Evolutionary conservation across 1,284 basidiomycete genomes (phyloP).

Genomic region (Cutaneotrichosporon dermatis): DNA sequence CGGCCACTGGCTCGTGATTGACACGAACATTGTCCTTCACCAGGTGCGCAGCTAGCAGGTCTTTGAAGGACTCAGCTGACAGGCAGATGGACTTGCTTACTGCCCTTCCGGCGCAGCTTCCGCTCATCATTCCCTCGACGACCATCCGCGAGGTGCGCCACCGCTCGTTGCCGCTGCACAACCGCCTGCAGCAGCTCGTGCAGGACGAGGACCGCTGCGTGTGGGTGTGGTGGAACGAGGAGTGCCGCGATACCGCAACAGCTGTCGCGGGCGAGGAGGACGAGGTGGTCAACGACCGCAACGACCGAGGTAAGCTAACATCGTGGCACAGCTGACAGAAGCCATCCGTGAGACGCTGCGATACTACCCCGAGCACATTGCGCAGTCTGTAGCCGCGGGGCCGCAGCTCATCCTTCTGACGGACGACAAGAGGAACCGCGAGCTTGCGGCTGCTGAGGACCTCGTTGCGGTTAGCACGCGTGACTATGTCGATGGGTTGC

Average conservation of each 20-base stretch:
- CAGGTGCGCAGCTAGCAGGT: slow-evolving; percentile 57
- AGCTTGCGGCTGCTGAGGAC: slow-evolving; percentile 66
- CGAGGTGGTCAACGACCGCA: slow-evolving; percentile 72
- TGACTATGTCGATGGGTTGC: slow-evolving; percentile 72
- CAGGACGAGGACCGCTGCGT: slow-evolving; percentile 68
- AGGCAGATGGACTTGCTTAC: slow-evolving; percentile 85
- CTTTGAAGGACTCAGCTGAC: slow-evolving; percentile 5
- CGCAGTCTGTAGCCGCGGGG: slow-evolving; percentile 53
- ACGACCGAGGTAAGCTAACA: slow-evolving; percentile 68
- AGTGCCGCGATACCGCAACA: slow-evolving; percentile 57
- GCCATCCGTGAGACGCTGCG: slow-evolving; percentile 77
- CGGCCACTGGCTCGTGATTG: slow-evolving; percentile 80
- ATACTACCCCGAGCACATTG: slow-evolving; percentile 78
- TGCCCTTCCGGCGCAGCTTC: slow-evolving; percentile 64
- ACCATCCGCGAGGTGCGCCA: slow-evolving; percentile 95
- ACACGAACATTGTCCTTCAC: slow-evolving; percentile 92
- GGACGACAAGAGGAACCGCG: slow-evolving; percentile 81
- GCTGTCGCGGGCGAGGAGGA: slow-evolving; percentile 22
- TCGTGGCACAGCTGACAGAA: slow-evolving; percentile 34
- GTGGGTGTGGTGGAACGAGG: slow-evolving; percentile 92
- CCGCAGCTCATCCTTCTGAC: slow-evolving; percentile 75
- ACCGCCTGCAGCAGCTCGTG: slow-evolving; percentile 76
- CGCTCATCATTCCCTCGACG: slow-evolving; percentile 88
- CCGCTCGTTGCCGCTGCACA: slow-evolving; percentile 86
- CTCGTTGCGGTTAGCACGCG: slow-evolving; percentile 64